These are phyloP conservation scores for Jamesozyma hellenica DNA, from an alignment of 805 yeast genomes.

Conservation along the genomic window DNA sequence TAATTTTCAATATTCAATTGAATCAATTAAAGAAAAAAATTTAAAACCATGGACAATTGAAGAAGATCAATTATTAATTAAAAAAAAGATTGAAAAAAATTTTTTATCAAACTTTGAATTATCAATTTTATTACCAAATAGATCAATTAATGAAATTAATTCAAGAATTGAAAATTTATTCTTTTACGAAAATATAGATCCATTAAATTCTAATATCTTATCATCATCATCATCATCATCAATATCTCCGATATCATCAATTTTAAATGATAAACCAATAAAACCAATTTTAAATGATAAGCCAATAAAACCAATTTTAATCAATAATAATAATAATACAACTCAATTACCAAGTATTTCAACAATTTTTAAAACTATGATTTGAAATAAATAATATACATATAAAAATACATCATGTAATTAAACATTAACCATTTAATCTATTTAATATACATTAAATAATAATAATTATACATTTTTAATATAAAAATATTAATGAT, in stretches of 20 bases:
- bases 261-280: background rate
- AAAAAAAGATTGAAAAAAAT: constrained; percentile 42
- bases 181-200: constrained; percentile 14
- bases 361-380: background rate
- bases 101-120: constrained; percentile 65
- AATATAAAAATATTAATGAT: too few species aligned
- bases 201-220: constrained; percentile 4
- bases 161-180: too few species aligned
- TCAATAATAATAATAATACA: too few species aligned
- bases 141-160: constrained; percentile 69
- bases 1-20: background rate
- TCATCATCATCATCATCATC: background rate
- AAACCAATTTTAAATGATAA: background rate
- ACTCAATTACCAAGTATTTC: background rate
- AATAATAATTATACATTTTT: too few species aligned
- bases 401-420: background rate
- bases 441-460: too few species aligned
- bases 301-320: background rate
- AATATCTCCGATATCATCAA: background rate
- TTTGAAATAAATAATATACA: background rate
- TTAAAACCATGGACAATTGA: constrained; percentile 39
- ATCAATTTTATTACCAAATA: constrained; percentile 57
- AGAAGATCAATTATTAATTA: constrained; percentile 59
- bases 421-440: too few species aligned
- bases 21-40: background rate